Evolutionary conservation across 2,329 filamentous ascomycete genomes (phyloP).

Genomic region (Penicillium sp.): DNA sequence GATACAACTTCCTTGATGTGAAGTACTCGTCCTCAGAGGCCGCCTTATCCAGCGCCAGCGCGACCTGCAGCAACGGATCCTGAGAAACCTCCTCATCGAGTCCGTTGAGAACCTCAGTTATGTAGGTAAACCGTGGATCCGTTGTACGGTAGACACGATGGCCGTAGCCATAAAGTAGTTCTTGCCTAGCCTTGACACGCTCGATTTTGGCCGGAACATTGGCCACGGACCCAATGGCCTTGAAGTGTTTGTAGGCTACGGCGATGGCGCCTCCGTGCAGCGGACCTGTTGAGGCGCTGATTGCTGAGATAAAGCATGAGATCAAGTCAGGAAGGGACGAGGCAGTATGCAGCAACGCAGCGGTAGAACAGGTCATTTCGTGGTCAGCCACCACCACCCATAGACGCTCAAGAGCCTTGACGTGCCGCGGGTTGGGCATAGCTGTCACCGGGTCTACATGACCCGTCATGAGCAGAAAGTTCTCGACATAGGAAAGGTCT

Average conservation of each 20-base stretch:
- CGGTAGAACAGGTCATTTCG: constrained; percentile 1
- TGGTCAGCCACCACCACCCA: constrained; percentile 1
- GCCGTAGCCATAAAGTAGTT: constrained; percentile 1
- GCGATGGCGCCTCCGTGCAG: constrained; percentile 1
- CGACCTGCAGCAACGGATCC: background rate
- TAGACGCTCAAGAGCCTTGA: background rate
- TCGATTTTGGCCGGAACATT: background rate
- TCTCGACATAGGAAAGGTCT: background rate
- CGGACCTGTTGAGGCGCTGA: background rate
- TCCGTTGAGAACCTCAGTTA: background rate
- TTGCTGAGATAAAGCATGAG: background rate
- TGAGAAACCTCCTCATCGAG: background rate
- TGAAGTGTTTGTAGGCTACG: background rate
- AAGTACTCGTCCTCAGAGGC: constrained; percentile 6
- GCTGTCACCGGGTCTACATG: background rate
- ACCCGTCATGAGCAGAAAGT: background rate
- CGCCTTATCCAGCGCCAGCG: background rate
- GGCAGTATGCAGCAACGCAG: background rate
- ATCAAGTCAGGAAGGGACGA: background rate
- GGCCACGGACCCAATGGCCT: background rate
- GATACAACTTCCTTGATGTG: background rate
- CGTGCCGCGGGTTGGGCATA: background rate
- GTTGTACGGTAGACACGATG: background rate
- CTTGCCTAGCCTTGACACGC: background rate
- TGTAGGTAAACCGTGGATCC: background rate